Evolutionary conservation across 176 grass and related monocot genomes (phyloP), one percentile per base, ranked within the genome.

Genomic region (Eragrostis nindensis): DNA sequence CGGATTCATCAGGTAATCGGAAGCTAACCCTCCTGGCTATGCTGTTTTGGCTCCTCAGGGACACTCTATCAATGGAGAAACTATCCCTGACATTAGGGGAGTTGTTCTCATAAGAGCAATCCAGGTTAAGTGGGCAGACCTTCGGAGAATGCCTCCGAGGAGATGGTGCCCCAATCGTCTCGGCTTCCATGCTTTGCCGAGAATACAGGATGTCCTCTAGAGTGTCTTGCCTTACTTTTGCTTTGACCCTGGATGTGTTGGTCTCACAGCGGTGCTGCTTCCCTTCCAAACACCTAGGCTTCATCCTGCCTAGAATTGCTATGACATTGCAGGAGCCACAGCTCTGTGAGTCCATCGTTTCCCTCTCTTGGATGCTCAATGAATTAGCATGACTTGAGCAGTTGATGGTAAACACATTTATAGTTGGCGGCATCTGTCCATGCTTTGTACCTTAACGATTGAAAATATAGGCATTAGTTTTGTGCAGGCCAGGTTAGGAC

Each of bases 11-110:
- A 62, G 88, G 88, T 61, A 66, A 82, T 38, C 88, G 86, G 73
- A 90, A 90, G 73, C 78, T 90, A 47, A 90, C 88, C 80, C 88
- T 86, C 78, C 88, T 90, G 40, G 45, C 62, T 21, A 80, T 53
- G 46, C 87, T 88, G 59, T 73, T 86, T 68, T 86, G 88, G 66
- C 83, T 82, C 22, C 83, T 90, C 41, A 86, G 11, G 9, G 83
- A 67, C 49, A 78, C 60, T 73, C 83, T 85, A 39, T 90, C 83
- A 8, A 82, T 78, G 67, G 83, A 90, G 67, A 90, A 82, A 79
- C 83, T 73, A 36, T 71, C 87, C 65, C 24, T 53, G 72, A 86
- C 36, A 73, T 38, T 77, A 68, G 67, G 67, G 48, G 78, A 81
- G 65, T 40, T 74, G 24, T 80, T 71, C 57, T 57, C 82, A 8